Base-by-base conservation (phyloP, 129 eudicot genomes). In the Pittosporum tobira region DNA sequence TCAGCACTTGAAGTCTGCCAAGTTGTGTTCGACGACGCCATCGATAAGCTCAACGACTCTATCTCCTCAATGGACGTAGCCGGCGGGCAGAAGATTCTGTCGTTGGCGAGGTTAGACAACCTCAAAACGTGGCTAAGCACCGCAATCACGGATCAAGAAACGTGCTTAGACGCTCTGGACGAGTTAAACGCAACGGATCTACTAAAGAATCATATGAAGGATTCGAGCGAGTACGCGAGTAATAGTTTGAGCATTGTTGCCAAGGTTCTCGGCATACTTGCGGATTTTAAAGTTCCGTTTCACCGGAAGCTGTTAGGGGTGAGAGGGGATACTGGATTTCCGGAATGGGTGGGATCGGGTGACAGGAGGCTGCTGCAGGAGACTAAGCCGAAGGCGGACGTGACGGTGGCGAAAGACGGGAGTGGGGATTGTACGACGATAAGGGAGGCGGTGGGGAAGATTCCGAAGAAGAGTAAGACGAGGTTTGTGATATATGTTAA, bases 241-340 rank as follows among this genome's bases (percentile, higher is more conserved):
- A 87, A 87, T 49, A 87, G 96, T 56, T 46, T 87, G 55, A 93
- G 93, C 4, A 87, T 87, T 23, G 96, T 79, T 13, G 43, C 83
- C 1, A 87, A 77, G 40, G 40, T 87, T 2, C 37, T 80, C 19
- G 79, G 73, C 8, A 51, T 74, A 5, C 24, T 83, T 0, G 70
- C 61, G 0, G 63, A 64, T 4, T 64, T 82, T n/a, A 77, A 83
- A 31, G 28, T 79, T 3, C 88, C 88, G 50, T 25, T 72, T 0
- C 87, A 83, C 59, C 51, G 95, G 74, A 79, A 76, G 31, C 44
- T 87, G 68, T 34, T 82, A 28, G 48, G 66, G 16, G 63, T 34
- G 48, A n/a, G n/a, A n/a, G 16, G 11, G 38, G 38, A 20, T 14
- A 50, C 58, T 1, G 78, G 28, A 6, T 79, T 74, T 62, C 93